phyloP scores from a whole-genome alignment of 352 stramenopile species.

The Phytophthora chlamydospora region DNA sequence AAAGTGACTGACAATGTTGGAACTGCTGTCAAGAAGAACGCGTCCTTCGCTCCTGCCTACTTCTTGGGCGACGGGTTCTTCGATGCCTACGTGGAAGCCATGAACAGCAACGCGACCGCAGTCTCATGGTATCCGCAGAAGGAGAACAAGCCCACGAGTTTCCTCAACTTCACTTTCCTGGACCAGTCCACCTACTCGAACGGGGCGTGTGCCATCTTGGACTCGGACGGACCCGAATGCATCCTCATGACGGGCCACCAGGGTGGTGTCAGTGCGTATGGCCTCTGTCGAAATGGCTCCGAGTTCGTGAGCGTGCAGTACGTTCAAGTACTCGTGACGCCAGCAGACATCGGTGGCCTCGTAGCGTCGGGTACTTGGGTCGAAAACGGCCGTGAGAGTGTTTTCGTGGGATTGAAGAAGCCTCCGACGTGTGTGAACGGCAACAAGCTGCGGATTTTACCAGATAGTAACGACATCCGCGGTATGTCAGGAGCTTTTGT shows the following conservation, averaged over 20 bases:
- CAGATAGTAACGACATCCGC: constrained; percentile 19
- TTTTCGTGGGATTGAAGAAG: constrained; percentile 33
- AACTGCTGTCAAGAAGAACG: constrained; percentile 42
- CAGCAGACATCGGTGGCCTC: constrained; percentile 40
- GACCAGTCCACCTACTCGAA: constrained; percentile 19
- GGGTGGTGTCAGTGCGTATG: constrained; percentile 42
- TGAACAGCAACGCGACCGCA: constrained; percentile 31
- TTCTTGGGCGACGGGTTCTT: constrained; percentile 38
- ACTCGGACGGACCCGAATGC: constrained; percentile 33
- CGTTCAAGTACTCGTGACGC: constrained; percentile 37
- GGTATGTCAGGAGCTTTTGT: constrained; percentile 28
- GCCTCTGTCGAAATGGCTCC: constrained; percentile 38
- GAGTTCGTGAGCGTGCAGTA: constrained; percentile 46
- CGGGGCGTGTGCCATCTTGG: constrained; percentile 36
- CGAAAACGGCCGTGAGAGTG: constrained; percentile 39
- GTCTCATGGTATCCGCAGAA: constrained; percentile 42
- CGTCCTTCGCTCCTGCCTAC: constrained; percentile 40
- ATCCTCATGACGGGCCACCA: constrained; percentile 50
- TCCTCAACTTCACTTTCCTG: constrained; percentile 41
- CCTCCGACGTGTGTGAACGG: constrained; percentile 17
- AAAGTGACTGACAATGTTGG: constrained; percentile 34
- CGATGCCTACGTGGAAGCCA: constrained; percentile 23
- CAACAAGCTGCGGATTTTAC: constrained; percentile 25
- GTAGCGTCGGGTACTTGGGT: constrained; percentile 39
- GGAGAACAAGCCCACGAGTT: constrained; percentile 32